Base-by-base conservation (phyloP, 768 basidiomycete genomes). In the Pleurotus platypus region DNA sequence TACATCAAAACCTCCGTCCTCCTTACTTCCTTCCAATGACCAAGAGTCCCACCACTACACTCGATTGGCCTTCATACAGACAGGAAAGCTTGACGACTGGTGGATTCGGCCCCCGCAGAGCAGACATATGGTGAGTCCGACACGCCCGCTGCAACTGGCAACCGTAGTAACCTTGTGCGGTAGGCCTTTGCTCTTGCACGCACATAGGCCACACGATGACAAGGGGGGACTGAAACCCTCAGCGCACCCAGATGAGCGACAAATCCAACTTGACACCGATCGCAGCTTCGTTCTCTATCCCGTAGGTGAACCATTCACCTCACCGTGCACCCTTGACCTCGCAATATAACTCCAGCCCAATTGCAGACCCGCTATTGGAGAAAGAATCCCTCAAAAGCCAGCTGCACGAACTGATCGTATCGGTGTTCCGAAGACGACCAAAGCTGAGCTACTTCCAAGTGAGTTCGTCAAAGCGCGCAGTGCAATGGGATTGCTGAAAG, bases 251-350 rank as follows among this genome's bases (percentile, higher is more conserved):
- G 94, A 97, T 67, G 94, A 96, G 71, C 84, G 80, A 12, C 94
- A 97, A 71, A 92, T 97, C 59, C 72, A 77, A 57, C 80, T 96
- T 35, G 94, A 97, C 71, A 96, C 94, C 1, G 86, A 94, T 70
- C 84, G 94, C 48, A 94, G 92, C 62, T 98, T 98, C 64, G 91
- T 97, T 56, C 76, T 94, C 60, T 98, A 96, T 72, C 91, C 94
- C 66, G 86, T 84, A 80, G 90, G 93, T 90, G 77, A 72, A 79
- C 63, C 57, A 59, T 49, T 59, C 56, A 54, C 51, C 42, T 22
- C 12, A 8, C n/a, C 20, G 50, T 7, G 43, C 12, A 57, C 57
- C 30, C 39, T 27, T 40, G 40, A 16, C 27, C 15, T 39, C 53
- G 16, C 20, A 54, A 42, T 46, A 13, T 51, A 27, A 18, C 54